These are phyloP conservation scores for Nigrospora oryzae DNA, from an alignment of 2,329 filamentous ascomycete genomes.

Conservation along the genomic window DNA sequence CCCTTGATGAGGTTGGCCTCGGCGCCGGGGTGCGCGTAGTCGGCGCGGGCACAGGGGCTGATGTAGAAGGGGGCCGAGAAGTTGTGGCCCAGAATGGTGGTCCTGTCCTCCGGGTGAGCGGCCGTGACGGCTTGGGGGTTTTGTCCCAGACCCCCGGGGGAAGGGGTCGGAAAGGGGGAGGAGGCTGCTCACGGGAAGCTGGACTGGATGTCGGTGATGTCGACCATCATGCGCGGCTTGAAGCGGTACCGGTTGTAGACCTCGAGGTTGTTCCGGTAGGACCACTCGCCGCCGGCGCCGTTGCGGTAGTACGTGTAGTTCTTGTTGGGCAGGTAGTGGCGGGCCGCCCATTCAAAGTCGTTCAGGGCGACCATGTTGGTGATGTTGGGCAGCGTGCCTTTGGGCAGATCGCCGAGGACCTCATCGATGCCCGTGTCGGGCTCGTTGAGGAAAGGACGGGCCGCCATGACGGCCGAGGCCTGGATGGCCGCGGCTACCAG, in stretches of 20 bases:
- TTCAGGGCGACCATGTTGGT: slow-evolving; percentile 36
- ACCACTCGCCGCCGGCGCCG: slow-evolving; percentile 46
- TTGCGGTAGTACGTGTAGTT: slow-evolving; percentile 51
- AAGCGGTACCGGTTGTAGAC: slow-evolving; percentile 39
- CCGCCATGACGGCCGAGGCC: slow-evolving; percentile 26
- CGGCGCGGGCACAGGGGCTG: slow-evolving; percentile 36
- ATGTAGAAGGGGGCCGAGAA: slow-evolving; percentile 49
- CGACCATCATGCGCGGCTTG: slow-evolving; percentile 38
- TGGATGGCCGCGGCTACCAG: slow-evolving; percentile 15
- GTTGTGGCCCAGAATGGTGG: slow-evolving; percentile 43
- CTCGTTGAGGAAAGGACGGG: slow-evolving; percentile 34
- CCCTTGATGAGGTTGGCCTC: slow-evolving; percentile 42
- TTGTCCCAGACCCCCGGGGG: background rate
- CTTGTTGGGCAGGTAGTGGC: slow-evolving; percentile 33
- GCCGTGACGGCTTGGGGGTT: slow-evolving; percentile 7
- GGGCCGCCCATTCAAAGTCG: slow-evolving; percentile 45
- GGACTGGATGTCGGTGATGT: slow-evolving; percentile 34
- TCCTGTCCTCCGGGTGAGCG: slow-evolving; percentile 15
- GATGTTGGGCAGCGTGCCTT: slow-evolving; percentile 29
- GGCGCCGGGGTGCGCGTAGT: slow-evolving; percentile 33
- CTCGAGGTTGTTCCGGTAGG: slow-evolving; percentile 49
- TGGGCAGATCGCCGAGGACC: slow-evolving; percentile 23
- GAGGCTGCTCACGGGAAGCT: slow-evolving; percentile 21
- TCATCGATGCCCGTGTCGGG: slow-evolving; percentile 36
- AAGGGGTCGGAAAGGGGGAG: background rate